A percentile compares a stretch with the other conserved stretches of the same genome.
phyloP scores from a whole-genome alignment of 345 rosid genomes.

The Trapa bicornis region DNA sequence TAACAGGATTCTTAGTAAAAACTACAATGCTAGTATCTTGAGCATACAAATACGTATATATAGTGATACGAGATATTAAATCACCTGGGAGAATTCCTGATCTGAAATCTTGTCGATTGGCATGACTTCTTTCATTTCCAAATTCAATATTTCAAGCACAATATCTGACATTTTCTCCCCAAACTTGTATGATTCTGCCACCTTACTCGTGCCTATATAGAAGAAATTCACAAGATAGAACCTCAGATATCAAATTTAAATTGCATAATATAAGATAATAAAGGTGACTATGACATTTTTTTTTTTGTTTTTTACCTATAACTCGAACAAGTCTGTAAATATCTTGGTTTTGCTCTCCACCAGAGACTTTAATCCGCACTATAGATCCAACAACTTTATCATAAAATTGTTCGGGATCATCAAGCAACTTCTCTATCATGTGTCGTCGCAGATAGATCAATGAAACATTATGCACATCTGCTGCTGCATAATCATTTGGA shows the following conservation, averaged over 20 bases:
- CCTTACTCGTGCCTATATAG: conserved; percentile 53
- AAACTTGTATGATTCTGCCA: conserved; percentile 44
- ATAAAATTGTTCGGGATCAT: conserved; percentile 49
- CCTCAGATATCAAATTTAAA: neutral
- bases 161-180: conserved; percentile 45
- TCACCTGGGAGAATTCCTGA: conserved; percentile 86
- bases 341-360: conserved; percentile 60
- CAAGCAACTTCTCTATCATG: conserved; percentile 54
- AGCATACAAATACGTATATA: neutral
- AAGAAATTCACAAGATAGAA: conserved; percentile 1
- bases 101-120: conserved; percentile 65
- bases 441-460: conserved; percentile 60
- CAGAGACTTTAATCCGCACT: conserved; percentile 63
- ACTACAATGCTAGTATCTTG: neutral
- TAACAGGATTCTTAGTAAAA: neutral
- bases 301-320: conserved; percentile 35
- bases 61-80: conserved; percentile 2
- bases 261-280: conserved; percentile 2
- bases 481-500: conserved; percentile 62
- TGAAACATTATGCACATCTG: conserved; percentile 71
- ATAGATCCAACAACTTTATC: conserved; percentile 79
- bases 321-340: conserved; percentile 79
- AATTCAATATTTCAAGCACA: conserved; percentile 61
- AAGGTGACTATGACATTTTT: conserved; percentile 6
- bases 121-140: conserved; percentile 61